Evolutionary conservation across 2,329 filamentous ascomycete species (phyloP).

Genomic region (Chalaropsis thielavioides): DNA sequence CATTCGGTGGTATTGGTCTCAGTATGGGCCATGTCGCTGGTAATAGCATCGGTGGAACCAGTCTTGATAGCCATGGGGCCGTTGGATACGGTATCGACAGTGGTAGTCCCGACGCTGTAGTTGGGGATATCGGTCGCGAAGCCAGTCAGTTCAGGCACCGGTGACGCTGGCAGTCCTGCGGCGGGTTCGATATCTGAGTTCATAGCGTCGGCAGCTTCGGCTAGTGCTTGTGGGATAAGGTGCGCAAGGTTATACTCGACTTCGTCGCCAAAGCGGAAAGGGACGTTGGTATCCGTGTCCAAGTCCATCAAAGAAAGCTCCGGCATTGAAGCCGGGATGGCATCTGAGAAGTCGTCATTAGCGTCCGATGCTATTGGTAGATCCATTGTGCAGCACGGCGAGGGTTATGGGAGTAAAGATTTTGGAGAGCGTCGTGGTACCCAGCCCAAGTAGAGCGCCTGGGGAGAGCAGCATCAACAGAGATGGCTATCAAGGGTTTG

Average conservation of each 20-base stretch:
- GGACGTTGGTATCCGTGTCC: not conserved
- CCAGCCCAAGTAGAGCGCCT: not conserved
- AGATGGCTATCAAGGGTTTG: too few species aligned
- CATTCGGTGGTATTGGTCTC: not conserved
- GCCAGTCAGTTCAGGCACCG: too few species aligned
- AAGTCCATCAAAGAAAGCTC: too few species aligned
- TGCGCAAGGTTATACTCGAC: too few species aligned
- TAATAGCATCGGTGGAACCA: not conserved
- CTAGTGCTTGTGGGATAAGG: not conserved
- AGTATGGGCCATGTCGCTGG: not conserved
- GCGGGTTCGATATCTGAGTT: not conserved
- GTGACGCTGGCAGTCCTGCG: too few species aligned
- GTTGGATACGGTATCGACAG: not conserved
- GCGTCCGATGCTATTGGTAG: too few species aligned
- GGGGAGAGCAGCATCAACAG: not conserved
- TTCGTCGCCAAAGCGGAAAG: too few species aligned
- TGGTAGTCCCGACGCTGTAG: not conserved
- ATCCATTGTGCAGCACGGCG: not conserved
- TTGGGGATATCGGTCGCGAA: too few species aligned
- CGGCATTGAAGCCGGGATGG: too few species aligned
- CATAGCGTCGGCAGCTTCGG: not conserved
- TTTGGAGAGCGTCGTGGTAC: not conserved
- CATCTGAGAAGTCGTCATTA: too few species aligned
- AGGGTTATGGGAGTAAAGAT: not conserved
- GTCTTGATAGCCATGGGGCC: not conserved